phyloP scores from a whole-genome alignment of 108 stramenopile species.

The Conticribra weissflogii region DNA sequence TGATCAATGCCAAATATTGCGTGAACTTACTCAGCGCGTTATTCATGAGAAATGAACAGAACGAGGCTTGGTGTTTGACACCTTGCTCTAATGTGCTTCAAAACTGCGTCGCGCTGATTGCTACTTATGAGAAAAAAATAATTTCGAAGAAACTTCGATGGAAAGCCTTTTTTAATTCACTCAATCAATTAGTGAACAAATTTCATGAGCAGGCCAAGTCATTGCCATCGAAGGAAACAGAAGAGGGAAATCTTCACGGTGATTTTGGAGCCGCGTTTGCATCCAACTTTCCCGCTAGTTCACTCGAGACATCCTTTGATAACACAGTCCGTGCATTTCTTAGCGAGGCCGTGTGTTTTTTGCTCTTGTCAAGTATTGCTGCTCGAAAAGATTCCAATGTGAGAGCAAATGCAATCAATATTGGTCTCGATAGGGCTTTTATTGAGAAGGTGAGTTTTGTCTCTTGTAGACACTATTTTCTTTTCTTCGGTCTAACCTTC shows the following conservation, averaged over 20 bases:
- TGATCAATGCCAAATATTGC: too few relatives aligned
- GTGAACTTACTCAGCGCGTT: too few relatives aligned
- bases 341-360: constrained; percentile 25
- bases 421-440: constrained; percentile 18
- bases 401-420: not conserved
- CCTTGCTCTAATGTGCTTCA: constrained; percentile 36
- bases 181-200: not conserved
- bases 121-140: constrained; percentile 8
- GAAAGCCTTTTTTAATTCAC: constrained; percentile 9
- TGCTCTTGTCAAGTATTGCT: constrained; percentile 13
- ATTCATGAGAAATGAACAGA: not conserved
- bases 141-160: constrained; percentile 32
- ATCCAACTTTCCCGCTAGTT: not conserved
- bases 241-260: not conserved
- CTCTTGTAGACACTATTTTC: too few relatives aligned
- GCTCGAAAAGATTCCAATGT: constrained; percentile 6
- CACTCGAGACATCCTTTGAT: not conserved
- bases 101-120: constrained; percentile 14
- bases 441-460: constrained; percentile 20
- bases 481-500: too few relatives aligned
- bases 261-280: constrained; percentile 19
- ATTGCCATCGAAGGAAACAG: not conserved
- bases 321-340: constrained; percentile 8
- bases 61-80: constrained; percentile 10
- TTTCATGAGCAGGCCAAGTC: constrained; percentile 6